phyloP scores from a whole-genome alignment of 2,329 filamentous ascomycete genomes.

The Fusarium siculi region DNA sequence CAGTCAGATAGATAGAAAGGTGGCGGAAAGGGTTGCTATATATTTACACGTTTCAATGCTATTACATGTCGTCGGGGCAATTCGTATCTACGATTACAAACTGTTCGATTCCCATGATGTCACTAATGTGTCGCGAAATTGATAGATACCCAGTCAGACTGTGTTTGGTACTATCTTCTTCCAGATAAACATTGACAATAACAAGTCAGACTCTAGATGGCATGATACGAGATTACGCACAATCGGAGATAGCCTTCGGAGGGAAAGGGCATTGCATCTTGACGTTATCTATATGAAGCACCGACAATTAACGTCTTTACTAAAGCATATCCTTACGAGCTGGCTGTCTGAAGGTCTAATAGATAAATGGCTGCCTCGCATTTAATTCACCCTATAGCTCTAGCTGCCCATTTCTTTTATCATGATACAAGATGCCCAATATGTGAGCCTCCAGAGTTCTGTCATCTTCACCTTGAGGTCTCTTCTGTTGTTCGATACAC shows the following conservation, averaged over 20 bases:
- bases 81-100: too few species aligned
- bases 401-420: fast-evolving
- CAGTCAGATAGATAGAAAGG: not conserved
- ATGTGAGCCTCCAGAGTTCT: fast-evolving
- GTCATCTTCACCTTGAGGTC: fast-evolving
- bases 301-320: fast-evolving
- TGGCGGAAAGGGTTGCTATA: not conserved
- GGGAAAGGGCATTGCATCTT: fast-evolving
- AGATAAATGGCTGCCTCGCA: not conserved
- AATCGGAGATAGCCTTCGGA: not conserved
- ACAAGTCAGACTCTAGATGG: not conserved
- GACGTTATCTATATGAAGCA: too few species aligned
- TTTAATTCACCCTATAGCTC: not conserved
- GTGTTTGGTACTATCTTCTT: not conserved
- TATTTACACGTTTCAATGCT: not conserved
- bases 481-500: fast-evolving
- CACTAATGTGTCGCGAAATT: not conserved
- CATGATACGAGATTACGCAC: not conserved
- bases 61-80: not conserved
- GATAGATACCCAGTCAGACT: too few species aligned
- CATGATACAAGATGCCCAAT: fast-evolving
- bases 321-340: not conserved
- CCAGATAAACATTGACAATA: not conserved
- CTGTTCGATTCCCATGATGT: not conserved
- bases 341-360: not conserved